Percentiles rank a stretch among this genome's conserved stretches.
Evolutionary conservation across 73 alveolate genomes (phyloP).

Genomic region (Tetrahymena malaccensis): DNA sequence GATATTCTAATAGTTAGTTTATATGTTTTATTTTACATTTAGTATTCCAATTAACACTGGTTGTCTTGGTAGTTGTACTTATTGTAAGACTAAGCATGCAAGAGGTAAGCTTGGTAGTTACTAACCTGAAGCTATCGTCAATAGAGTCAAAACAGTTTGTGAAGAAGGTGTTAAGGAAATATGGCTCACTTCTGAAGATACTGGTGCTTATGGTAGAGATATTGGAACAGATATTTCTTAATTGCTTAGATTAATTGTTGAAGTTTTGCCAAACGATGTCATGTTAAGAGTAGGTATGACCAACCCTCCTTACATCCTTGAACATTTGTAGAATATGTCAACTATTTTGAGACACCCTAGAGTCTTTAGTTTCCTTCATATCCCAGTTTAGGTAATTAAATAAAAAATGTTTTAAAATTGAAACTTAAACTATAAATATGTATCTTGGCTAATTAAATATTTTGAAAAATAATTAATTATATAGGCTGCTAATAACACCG

Average conservation of each 20-base stretch:
- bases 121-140: conserved; percentile 71
- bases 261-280: conserved; percentile 68
- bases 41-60: conserved; percentile 83
- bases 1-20: neutral
- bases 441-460: no score
- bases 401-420: neutral
- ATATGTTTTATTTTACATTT: neutral
- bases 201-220: conserved; percentile 96
- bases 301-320: conserved; percentile 91
- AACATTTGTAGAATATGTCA: conserved; percentile 77
- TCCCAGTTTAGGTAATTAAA: conserved; percentile 29
- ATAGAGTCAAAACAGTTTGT: conserved; percentile 66
- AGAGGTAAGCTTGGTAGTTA: conserved; percentile 89
- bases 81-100: conserved; percentile 93
- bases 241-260: conserved; percentile 53
- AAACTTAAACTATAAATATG: no score
- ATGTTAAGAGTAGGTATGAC: conserved; percentile 95
- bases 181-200: conserved; percentile 92
- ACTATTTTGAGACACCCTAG: conserved; percentile 83
- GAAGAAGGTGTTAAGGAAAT: conserved; percentile 88
- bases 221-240: conserved; percentile 84
- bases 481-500: conserved; percentile 75
- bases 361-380: conserved; percentile 72
- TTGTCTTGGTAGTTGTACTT: conserved; percentile 89
- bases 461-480: neutral